Evolutionary conservation across 2,329 filamentous ascomycete genomes (phyloP).

Genomic region (Aureobasidium sp.): DNA sequence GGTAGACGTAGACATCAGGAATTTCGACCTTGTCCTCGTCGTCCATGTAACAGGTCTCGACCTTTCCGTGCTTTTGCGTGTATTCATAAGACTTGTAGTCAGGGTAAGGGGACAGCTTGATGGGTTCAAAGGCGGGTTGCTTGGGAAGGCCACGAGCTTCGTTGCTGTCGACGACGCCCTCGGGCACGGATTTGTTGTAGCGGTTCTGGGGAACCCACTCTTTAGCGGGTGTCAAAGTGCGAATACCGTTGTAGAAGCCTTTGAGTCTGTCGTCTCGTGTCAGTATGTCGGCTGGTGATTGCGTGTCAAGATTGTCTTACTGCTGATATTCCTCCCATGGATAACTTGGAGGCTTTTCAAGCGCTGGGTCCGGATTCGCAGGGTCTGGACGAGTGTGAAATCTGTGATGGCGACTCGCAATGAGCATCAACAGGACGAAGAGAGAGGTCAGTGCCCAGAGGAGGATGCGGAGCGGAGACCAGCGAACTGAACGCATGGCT

Average conservation of each 20-base stretch:
- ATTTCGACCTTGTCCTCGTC: slow-evolving; percentile 45
- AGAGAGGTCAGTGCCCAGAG: slow-evolving; percentile 32
- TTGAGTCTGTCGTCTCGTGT: slow-evolving; percentile 33
- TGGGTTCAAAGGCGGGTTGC: slow-evolving; percentile 28
- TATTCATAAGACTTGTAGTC: slow-evolving; percentile 36
- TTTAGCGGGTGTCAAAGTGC: slow-evolving; percentile 35
- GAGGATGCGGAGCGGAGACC: slow-evolving; percentile 36
- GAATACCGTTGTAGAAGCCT: slow-evolving; percentile 42
- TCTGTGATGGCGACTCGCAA: slow-evolving; percentile 30
- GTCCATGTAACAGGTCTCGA: slow-evolving; percentile 58
- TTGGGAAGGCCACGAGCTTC: slow-evolving; percentile 17
- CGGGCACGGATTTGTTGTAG: slow-evolving; percentile 33
- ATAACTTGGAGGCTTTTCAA: background rate
- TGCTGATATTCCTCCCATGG: slow-evolving; percentile 2
- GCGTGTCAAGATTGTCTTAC: slow-evolving; percentile 15
- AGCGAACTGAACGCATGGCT: slow-evolving; percentile 22
- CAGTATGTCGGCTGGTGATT: slow-evolving; percentile 36
- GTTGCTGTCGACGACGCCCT: slow-evolving; percentile 22
- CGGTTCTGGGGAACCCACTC: slow-evolving; percentile 38
- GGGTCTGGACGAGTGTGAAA: background rate
- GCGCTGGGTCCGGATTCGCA: slow-evolving; percentile 8
- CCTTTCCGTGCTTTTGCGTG: slow-evolving; percentile 42
- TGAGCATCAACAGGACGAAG: slow-evolving; percentile 35
- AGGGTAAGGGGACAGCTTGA: slow-evolving; percentile 39
- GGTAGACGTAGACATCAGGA: slow-evolving; percentile 59